Conservation (phyloP, 768 basidiomycete genomes). For the Clitopilus hobsonii region DNA sequence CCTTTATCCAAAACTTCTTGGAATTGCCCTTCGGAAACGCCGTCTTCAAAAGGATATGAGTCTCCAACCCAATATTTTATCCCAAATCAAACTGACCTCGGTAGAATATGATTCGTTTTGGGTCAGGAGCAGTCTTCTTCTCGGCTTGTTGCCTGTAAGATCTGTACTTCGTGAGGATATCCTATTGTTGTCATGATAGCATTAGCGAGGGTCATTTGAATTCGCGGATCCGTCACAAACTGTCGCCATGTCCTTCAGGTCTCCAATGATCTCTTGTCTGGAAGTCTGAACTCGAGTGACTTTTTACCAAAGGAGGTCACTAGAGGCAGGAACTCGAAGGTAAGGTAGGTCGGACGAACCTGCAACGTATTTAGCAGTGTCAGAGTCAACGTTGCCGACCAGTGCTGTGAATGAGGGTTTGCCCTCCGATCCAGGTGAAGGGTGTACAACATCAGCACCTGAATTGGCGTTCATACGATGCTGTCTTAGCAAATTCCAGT, state of each 20-base stretch:
- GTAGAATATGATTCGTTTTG: slow-evolving; percentile 73
- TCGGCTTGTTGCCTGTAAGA: slow-evolving; percentile 52
- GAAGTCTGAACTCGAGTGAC: slow-evolving; percentile 64
- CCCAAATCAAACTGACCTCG: slow-evolving; percentile 39
- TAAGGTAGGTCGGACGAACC: slow-evolving; percentile 14
- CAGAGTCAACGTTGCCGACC: slow-evolving; percentile 75
- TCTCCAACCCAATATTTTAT: neutral
- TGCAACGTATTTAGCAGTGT: slow-evolving; percentile 66
- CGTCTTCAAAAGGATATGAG: slow-evolving; percentile 38
- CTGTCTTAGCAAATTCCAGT: no score
- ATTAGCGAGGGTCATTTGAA: neutral
- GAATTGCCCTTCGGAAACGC: slow-evolving; percentile 53
- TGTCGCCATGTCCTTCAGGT: slow-evolving; percentile 60
- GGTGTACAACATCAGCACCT: slow-evolving; percentile 85
- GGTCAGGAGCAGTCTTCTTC: slow-evolving; percentile 40
- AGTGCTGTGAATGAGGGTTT: slow-evolving; percentile 79
- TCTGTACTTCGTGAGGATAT: slow-evolving; percentile 54
- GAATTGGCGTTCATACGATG: neutral
- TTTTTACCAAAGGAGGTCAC: no score
- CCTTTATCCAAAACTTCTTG: slow-evolving; percentile 50
- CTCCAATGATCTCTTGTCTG: slow-evolving; percentile 73
- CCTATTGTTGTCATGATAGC: slow-evolving; percentile 24
- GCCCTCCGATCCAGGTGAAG: slow-evolving; percentile 73
- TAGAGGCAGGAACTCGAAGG: no score
- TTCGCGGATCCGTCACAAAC: slow-evolving; percentile 24